Evolutionary conservation across 139 green algal genomes (phyloP), one percentile per base, ranked within the genome.

Genomic region (Chlorella sorokiniana): DNA sequence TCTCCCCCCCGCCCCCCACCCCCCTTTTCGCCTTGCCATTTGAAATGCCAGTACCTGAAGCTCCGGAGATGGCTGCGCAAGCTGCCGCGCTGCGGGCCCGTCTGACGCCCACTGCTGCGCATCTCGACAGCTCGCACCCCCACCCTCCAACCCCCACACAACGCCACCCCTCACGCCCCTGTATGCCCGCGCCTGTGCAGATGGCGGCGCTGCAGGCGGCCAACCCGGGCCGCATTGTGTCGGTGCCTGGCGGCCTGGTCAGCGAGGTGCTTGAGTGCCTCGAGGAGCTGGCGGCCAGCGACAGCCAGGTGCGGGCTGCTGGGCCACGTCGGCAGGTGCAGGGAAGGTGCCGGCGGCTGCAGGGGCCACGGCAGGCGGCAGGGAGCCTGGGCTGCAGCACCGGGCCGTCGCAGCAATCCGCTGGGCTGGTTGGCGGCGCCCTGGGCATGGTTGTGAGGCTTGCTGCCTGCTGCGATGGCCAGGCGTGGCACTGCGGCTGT

Each of bases 181-280:
- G 25, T 37, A 2, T 16, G 27, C 9, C 37, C 2, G 22, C 25
- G 9, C 51, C 14, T 56, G 48, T 35, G 37, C 69, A 85, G 81
- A 81, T 85, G 81, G 73, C 74, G 18, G 69, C 48, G 16, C 45
- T 85, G 37, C 73, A 81, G 63, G 45, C 67, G 2, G 51, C 48
- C 38, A 83, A 83, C 51, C 78, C 67, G 10, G 78, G 78, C 3
- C 52, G 78, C 20, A 67, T 83, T 48, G 67, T 83, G 35, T 44
- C 67, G 5, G 78, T 83, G 48, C 78, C 78, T 0, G 41, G 42
- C 1, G 78, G 67, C 29, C 35, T 83, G 56, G 78, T 83, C 37
- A 52, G 9, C 16, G 78, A 83, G 67, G 42, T 29, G 4, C 31
- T 78, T 29, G 78, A 83, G 11, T 83, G 78, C 67, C 51, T 83